Base-by-base conservation (phyloP, 805 yeast genomes). In the Ogataea trehalophila region DNA sequence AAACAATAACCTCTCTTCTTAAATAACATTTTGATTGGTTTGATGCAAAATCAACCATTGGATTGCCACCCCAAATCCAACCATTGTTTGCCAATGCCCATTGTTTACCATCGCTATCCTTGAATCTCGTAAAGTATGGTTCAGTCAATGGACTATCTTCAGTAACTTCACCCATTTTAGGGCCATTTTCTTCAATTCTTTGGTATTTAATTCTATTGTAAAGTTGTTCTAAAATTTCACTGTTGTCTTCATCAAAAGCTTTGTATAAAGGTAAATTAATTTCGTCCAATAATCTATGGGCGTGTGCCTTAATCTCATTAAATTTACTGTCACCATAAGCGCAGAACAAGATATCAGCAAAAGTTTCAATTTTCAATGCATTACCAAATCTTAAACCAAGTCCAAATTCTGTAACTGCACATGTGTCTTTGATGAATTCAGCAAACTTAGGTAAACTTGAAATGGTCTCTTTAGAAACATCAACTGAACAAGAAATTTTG, bases 11-110 rank as follows among this genome's bases (percentile, higher is more conserved):
- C 65, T 92, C 97, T 62, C 99, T 79, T 45, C 95, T 75, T 43
- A 92, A 68, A 61, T 94, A 92, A 4, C 95, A 91, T 60, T 80
- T 85, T 5, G 95, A 81, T 46, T 81, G 57, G 29, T 75, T 66
- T 0, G 96, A 85, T 0, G 98, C 99, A 75, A 92, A 92, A 68
- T 92, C 98, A 3, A 88, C 85, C 48, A 91, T 68, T 2, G 98
- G 97, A 56, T 92, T 83, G 11, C 96, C 97, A 45, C 88, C 91
- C 99, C 99, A 92, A 47, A 94, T 89, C 97, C 98, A 92, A 41
- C 99, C 99, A 60, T 94, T 92, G 62, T 94, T 94, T 4, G 96
- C 98, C 49, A 92, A 70, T 8, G 87, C 83, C 70, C 82, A 83
- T 1, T 74, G 69, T 36, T 75, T 72, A 3, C 90, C 92, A 42